Percentiles rank a stretch among this genome's conserved stretches.
Evolutionary conservation across 805 yeast genomes (phyloP).

Genomic region (Cephaloascus fragrans): DNA sequence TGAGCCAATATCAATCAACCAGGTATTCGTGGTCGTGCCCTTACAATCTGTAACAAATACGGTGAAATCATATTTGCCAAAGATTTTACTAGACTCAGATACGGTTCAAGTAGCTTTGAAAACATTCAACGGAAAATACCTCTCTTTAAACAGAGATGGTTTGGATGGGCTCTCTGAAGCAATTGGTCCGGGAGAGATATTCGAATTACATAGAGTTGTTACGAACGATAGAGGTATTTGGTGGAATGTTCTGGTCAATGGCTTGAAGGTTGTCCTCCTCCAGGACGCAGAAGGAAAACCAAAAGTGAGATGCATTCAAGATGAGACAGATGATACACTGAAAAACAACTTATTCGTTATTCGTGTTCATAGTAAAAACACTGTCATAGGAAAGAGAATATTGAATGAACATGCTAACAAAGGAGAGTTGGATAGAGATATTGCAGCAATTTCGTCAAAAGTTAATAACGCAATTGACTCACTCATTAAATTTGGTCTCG

Average conservation of each 20-base stretch:
- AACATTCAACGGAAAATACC: constrained; percentile 14
- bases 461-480: constrained; percentile 10
- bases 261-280: not conserved
- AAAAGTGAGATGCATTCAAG: constrained; percentile 1
- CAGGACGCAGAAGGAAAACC: not conserved
- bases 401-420: constrained; percentile 6
- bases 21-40: constrained; percentile 16
- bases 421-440: constrained; percentile 8
- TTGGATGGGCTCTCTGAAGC: not conserved
- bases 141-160: constrained; percentile 5
- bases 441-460: constrained; percentile 12
- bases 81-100: not conserved
- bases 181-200: not conserved
- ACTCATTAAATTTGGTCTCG: constrained; percentile 1
- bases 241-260: not conserved
- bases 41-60: constrained; percentile 4
- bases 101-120: constrained; percentile 13
- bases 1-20: constrained; percentile 19
- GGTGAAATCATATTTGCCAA: constrained; percentile 1
- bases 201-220: not conserved
- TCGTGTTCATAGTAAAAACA: constrained; percentile 9
- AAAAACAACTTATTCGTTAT: constrained; percentile 4
- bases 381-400: constrained; percentile 5
- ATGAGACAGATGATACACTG: constrained; percentile 1
- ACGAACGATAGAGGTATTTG: not conserved